Base-by-base conservation (phyloP, 108 stramenopile species). In the Aurantiochytrium sp. region DNA sequence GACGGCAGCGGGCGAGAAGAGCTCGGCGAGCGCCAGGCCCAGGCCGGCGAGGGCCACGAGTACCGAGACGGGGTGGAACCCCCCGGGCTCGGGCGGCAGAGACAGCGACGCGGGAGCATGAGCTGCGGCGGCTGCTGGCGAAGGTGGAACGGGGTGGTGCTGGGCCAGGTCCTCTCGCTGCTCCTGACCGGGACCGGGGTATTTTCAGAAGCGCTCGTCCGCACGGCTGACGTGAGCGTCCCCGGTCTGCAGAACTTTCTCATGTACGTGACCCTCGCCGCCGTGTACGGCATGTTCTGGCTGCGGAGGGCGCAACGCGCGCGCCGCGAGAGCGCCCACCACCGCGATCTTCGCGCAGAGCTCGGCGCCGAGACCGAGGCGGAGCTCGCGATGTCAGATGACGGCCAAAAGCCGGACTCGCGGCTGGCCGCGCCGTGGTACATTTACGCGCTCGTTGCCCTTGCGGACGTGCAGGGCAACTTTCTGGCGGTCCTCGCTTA, bases 381-480 rank as follows among this genome's bases (percentile, higher is more conserved):
- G 42, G 55, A 19, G 21, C 34, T n/a, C 21, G 32, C 10, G 89
- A 22, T 15, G 39, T 37, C 24, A 10, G 50, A 4, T 52, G 50
- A 8, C 27, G 27, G 4, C 12, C 45, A 42, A 39, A 41, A 41
- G 31, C 24, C 41, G 5, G 37, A 39, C 0, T 85, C 31, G 36
- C 4, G 36, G 8, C 68, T 91, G 39, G 6, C 37, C 2, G 55
- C 89, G 31, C 89, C 92, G 6, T 88, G 85, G 88, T 93, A 92
- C 90, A 52, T 52, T n/a, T 94, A 94, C 54, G 87, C 91, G n/a
- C 21, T 93, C 30, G 86, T 97, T 4, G 95, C 96, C 6, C 87
- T 97, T 55, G 69, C 96, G 55, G 98, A 98, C 88, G 95, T 97
- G 2, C 93, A 97, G 73, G 98, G 96, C 52, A 99, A 98, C 87